These are phyloP conservation scores for Paraphaeosphaeria minitans DNA, from an alignment of 2,329 filamentous ascomycete genomes.

Conservation along the genomic window DNA sequence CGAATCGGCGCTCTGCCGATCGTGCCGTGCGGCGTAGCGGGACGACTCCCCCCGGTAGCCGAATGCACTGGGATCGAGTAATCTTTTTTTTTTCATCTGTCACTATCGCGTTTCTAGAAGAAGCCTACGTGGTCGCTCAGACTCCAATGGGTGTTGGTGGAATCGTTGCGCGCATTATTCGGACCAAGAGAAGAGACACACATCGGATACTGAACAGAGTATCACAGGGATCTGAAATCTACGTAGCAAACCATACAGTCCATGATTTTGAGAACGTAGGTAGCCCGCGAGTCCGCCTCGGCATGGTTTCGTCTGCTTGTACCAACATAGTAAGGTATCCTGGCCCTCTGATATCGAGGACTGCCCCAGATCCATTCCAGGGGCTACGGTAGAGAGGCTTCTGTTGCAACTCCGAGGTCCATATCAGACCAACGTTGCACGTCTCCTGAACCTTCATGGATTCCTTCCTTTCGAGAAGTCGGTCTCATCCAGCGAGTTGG, in stretches of 20 bases:
- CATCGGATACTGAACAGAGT: not conserved
- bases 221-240: not conserved
- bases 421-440: not conserved
- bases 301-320: not conserved
- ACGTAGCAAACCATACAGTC: not conserved
- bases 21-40: not conserved
- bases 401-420: not conserved
- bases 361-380: not conserved
- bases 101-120: not conserved
- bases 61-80: not conserved
- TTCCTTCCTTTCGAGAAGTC: not conserved
- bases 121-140: not conserved
- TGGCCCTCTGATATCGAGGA: not conserved
- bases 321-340: not conserved
- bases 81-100: not conserved
- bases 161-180: no score
- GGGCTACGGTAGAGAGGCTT: not conserved
- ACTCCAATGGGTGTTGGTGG: not conserved
- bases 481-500: conserved; percentile 17
- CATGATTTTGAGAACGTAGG: not conserved
- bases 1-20: not conserved
- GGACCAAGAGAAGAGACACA: not conserved
- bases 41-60: not conserved
- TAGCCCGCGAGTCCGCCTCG: not conserved
- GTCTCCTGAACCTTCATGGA: conserved; percentile 1